Evolutionary conservation across 495 filamentous ascomycete species (phyloP), one percentile per base, ranked within the genome.

Genomic region (Xanthoparmelia taractica): DNA sequence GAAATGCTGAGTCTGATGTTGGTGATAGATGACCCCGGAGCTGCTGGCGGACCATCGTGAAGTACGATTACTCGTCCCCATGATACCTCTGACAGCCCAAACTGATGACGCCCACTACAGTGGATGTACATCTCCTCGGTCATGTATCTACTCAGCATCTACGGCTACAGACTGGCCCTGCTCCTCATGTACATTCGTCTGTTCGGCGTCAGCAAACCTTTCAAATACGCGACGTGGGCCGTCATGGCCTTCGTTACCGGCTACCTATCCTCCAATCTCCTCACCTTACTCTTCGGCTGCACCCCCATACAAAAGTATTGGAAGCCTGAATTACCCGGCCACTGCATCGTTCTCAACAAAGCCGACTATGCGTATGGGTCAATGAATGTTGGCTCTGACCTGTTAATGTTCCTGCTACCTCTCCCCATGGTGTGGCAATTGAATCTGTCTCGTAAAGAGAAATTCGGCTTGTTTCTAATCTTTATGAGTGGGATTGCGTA

Each of bases 81-180:
- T 15, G 25, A 10, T 17, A 54, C 20, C 5, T 2, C 17, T 13
- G 2, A 8, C 1, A 58, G 0, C n/a, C 8, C 27, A 12, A 15
- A 7, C 56, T 38, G 34, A 37, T 40, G 56, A 50, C 0, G 8
- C n/a, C 41, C 5, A 29, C 31, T 20, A 20, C 43, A 67, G 25
- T 76, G 73, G 73, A 65, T 76, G 27, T 72, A 65, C 60, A 73
- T 75, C 41, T 66, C 72, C 1, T 76, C 74, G 13, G 65, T 70
- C 62, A 69, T 76, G 57, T 76, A 76, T 57, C 60, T 73, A 55
- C 45, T 68, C 40, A 71, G 69, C 40, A 66, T 76, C 17, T 68
- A 68, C 17, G 74, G 74, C 36, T 76, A 75, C 58, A 75, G 75
- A 63, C 66, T 63, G 38, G 65, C 72, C 2, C 48, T 76, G 25